phyloP scores from a whole-genome alignment of 2,329 filamentous ascomycete genomes.

The Penicillium sp. region DNA sequence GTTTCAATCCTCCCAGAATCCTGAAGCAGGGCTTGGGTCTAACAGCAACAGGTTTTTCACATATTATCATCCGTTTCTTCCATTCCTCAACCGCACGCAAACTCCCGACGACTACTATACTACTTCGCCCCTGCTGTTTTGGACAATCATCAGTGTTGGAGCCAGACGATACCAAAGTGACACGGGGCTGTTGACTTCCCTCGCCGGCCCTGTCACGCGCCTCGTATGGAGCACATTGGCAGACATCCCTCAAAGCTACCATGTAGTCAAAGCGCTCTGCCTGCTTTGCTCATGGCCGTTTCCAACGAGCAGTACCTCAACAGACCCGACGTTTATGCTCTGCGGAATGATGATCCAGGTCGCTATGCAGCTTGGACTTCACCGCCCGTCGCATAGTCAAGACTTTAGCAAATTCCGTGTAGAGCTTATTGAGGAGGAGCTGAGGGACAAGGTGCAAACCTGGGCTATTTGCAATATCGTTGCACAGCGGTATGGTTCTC shows the following conservation, averaged over 20 bases:
- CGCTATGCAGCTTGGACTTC: slow-evolving; percentile 67
- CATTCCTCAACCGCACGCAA: slow-evolving; percentile 60
- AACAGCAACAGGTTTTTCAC: slow-evolving; percentile 58
- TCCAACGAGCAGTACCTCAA: slow-evolving; percentile 64
- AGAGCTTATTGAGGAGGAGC: slow-evolving; percentile 62
- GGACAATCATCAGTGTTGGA: slow-evolving; percentile 66
- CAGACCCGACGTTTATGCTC: slow-evolving; percentile 67
- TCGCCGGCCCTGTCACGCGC: slow-evolving; percentile 56
- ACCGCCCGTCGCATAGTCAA: slow-evolving; percentile 65
- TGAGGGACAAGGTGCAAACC: slow-evolving; percentile 65
- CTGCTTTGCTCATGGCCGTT: slow-evolving; percentile 67
- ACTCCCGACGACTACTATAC: slow-evolving; percentile 60
- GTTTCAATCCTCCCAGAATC: slow-evolving; percentile 6
- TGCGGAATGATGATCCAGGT: slow-evolving; percentile 69
- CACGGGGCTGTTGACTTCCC: slow-evolving; percentile 55
- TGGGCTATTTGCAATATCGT: slow-evolving; percentile 71
- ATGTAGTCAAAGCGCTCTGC: slow-evolving; percentile 65
- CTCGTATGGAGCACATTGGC: slow-evolving; percentile 64
- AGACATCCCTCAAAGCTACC: slow-evolving; percentile 64
- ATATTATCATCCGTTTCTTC: slow-evolving; percentile 65
- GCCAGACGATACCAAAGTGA: slow-evolving; percentile 61
- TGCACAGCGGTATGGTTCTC: slow-evolving; percentile 58
- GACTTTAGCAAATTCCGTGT: slow-evolving; percentile 55
- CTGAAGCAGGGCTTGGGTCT: not conserved
- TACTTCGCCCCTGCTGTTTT: slow-evolving; percentile 66